Evolutionary conservation across 176 grass and related monocot species (phyloP), one percentile per base, ranked within the genome.

Genomic region (Tuctoria greenei): DNA sequence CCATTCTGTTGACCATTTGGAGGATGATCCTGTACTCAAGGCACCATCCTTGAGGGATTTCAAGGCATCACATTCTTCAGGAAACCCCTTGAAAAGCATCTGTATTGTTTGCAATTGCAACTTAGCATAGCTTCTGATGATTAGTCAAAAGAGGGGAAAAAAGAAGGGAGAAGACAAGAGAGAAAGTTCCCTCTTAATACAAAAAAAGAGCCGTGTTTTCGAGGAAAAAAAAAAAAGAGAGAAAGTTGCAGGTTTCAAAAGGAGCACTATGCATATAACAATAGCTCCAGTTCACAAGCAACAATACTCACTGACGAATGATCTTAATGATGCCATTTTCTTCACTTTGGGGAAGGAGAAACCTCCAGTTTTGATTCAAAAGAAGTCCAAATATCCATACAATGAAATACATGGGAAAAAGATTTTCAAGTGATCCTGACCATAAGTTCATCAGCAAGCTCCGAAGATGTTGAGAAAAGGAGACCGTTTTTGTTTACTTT

Each of bases 381-480:
- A 60, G 21, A 61, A 35, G 38, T 55, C 24, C 57, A 37, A 76
- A 7, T 26, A 76, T 45, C 8, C 55, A 62, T 70, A 77, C 12
- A 58, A 27, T 14, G 27, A 71, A 66, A 87, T 82, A 41, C 54
- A 69, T 27, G 49, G 15, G 61, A 57, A 45, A 26, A 54, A 73
- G 51, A 71, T 47, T 54, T 7, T 61, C 44, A 75, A 47, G 70
- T 31, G 16, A 26, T 47, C 39, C 47, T 80, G 78, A 95, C 92
- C 91, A 99, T 84, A 75, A 95, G 82, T 90, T 99, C 96, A 81
- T 99, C 96, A 20, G 96, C 92, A 77, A 99, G 92, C 80, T 99
- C 92, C 10, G 87, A 99, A 50, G 92, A 86, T 40, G 92, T 87
- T 65, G 96, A 95, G 77, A 99, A 99, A 45, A 95, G 87, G 75